phyloP scores from a whole-genome alignment of 1,139 yeast species.

The Yamadazyma diddensiae region DNA sequence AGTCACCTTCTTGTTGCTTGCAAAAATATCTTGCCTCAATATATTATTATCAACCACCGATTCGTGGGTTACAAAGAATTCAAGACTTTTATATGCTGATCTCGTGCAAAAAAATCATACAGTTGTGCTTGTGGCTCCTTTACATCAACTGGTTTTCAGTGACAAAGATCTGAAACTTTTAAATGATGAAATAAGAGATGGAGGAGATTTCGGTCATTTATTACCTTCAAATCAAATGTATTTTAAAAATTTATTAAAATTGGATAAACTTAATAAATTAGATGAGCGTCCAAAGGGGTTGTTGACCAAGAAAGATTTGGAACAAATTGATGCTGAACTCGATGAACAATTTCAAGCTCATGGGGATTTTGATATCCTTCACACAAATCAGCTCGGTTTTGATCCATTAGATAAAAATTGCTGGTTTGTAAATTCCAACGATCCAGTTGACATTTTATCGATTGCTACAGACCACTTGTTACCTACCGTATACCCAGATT shows the following conservation, averaged over 20 bases:
- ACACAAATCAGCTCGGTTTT: constrained; percentile 24
- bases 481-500: constrained; percentile 27
- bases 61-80: constrained; percentile 40
- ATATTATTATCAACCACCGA: constrained; percentile 35
- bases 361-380: constrained; percentile 1
- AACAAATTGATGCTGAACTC: constrained; percentile 5
- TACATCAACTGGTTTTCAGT: constrained; percentile 17
- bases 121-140: constrained; percentile 32
- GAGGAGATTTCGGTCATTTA: constrained; percentile 38
- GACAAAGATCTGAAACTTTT: constrained; percentile 3
- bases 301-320: constrained; percentile 11
- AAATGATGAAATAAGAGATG: constrained; percentile 15
- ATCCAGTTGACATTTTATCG: constrained; percentile 28
- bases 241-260: constrained; percentile 20
- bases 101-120: constrained; percentile 27
- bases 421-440: constrained; percentile 38
- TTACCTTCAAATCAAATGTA: constrained; percentile 31
- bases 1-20: constrained; percentile 1
- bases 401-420: constrained; percentile 33
- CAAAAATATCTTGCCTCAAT: constrained; percentile 17
- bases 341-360: constrained; percentile 4
- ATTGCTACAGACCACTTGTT: constrained; percentile 33
- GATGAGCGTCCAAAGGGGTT: constrained; percentile 19
- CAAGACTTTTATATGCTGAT: constrained; percentile 26
- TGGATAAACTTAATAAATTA: constrained; percentile 11